These are phyloP conservation scores for Penicillium pulvis DNA, from an alignment of 495 filamentous ascomycete genomes.

Conservation along the genomic window DNA sequence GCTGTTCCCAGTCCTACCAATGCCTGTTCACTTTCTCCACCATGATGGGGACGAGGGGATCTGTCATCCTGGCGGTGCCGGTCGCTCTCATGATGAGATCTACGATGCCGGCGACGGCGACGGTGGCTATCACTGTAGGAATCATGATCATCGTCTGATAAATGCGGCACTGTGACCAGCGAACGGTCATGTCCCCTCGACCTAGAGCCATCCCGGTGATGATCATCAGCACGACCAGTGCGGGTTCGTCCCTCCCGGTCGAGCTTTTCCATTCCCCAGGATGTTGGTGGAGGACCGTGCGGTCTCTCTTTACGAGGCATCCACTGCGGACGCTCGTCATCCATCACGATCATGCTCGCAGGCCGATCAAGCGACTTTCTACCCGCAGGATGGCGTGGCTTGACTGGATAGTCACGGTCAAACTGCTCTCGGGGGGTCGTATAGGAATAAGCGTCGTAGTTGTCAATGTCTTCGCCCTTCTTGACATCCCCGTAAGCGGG, in stretches of 20 bases:
- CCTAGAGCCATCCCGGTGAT: constrained; percentile 33
- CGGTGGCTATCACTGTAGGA: constrained; percentile 28
- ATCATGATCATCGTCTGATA: constrained; percentile 43
- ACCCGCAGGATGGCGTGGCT: constrained; percentile 48
- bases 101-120: constrained; percentile 29
- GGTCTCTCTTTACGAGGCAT: constrained; percentile 39
- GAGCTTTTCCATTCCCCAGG: constrained; percentile 63
- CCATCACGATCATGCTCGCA: constrained; percentile 62
- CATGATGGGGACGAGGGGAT: constrained; percentile 23
- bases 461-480: constrained; percentile 62
- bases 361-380: constrained; percentile 59
- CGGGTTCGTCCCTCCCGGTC: constrained; percentile 40
- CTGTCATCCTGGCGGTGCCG: constrained; percentile 33
- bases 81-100: constrained; percentile 24
- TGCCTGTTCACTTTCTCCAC: constrained; percentile 16
- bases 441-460: constrained; percentile 66
- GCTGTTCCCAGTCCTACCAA: constrained; percentile 44
- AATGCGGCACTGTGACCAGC: constrained; percentile 40
- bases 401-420: constrained; percentile 60
- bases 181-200: constrained; percentile 37
- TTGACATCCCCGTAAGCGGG: constrained; percentile 34
- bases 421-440: constrained; percentile 70
- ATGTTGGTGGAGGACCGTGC: constrained; percentile 60
- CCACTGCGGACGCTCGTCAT: constrained; percentile 52
- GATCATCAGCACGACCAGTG: constrained; percentile 32